A percentile compares a stretch with the other conserved stretches of the same genome.
phyloP scores from a whole-genome alignment of 225 moss, liverwort and hornwort species.

The Antitrichia curtipendula region DNA sequence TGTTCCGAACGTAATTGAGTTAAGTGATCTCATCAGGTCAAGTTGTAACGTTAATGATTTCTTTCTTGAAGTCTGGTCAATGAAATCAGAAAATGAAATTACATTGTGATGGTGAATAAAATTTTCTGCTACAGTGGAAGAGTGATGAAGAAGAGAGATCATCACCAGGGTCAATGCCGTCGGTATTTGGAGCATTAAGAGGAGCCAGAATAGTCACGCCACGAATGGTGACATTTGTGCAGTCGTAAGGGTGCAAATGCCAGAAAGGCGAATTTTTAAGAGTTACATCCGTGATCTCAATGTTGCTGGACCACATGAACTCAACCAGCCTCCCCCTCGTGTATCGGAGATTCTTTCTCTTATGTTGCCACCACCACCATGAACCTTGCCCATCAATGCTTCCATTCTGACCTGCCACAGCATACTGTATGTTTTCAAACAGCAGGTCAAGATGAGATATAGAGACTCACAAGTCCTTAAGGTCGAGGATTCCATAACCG shows the following conservation, averaged over 20 bases:
- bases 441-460: neutral
- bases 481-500: neutral
- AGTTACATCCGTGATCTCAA: constrained; percentile 35
- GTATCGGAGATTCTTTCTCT: constrained; percentile 5
- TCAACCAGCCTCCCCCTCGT: constrained; percentile 43
- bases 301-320: constrained; percentile 54
- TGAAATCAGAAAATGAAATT: neutral
- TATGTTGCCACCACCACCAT: constrained; percentile 45
- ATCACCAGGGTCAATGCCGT: constrained; percentile 88
- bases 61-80: neutral
- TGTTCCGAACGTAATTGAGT: neutral
- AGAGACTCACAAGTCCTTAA: neutral
- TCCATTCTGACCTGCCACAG: constrained; percentile 44
- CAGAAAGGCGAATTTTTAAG: constrained; percentile 55
- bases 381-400: constrained; percentile 51
- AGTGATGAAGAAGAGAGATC: neutral
- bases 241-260: constrained; percentile 50
- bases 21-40: neutral
- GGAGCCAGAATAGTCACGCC: constrained; percentile 75
- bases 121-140: neutral
- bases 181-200: constrained; percentile 74
- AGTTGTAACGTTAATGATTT: neutral
- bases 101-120: neutral
- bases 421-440: neutral
- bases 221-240: constrained; percentile 66